Base-by-base conservation (phyloP, 768 basidiomycete genomes). In the Russula sp. region DNA sequence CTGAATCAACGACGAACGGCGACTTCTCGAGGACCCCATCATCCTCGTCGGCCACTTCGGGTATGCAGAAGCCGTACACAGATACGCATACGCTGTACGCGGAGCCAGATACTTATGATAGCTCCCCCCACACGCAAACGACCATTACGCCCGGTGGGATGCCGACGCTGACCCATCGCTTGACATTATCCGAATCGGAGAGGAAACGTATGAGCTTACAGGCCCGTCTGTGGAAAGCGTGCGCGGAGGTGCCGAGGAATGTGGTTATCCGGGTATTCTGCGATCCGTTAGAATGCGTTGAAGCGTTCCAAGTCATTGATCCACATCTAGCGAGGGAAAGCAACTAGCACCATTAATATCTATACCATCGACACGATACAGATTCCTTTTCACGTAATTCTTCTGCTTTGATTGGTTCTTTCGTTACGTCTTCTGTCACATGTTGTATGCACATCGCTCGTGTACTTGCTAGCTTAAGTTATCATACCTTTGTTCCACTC, bases 221-320 rank as follows among this genome's bases (percentile, higher is more conserved):
- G 76, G 74, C 73, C 68, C 77, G 90, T 36, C 80, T 92, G 59
- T 84, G 83, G 75, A 77, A 75, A 63, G 89, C 88, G 30, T 76
- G 88, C 60, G 78, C 76, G 66, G 74, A 80, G 71, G 82, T 90
- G 70, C 86, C 88, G 5, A 69, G 73, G 34, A 76, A 83, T 67
- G 78, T 90, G 11, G 74, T 76, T 22, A 73, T 92, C 70, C 80
- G 89, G 58, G 72, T 92, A 30, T 93, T 93, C 72, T 80, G 83
- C 69, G 73, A 83, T 48, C 86, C 91, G 11, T 75, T 69, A 66
- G 89, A 93, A 69, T 92, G 90, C 71, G 77, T 81, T 18, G 90
- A 92, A 74, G 81, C 79, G 26, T 75, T 75, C 42, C 75, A 78
- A 53, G 76, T 84, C 24, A 61, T 65, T n/a, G 64, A 58, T 20